phyloP scores from a whole-genome alignment of 495 filamentous ascomycete species.

The Penicillium pancosmium region DNA sequence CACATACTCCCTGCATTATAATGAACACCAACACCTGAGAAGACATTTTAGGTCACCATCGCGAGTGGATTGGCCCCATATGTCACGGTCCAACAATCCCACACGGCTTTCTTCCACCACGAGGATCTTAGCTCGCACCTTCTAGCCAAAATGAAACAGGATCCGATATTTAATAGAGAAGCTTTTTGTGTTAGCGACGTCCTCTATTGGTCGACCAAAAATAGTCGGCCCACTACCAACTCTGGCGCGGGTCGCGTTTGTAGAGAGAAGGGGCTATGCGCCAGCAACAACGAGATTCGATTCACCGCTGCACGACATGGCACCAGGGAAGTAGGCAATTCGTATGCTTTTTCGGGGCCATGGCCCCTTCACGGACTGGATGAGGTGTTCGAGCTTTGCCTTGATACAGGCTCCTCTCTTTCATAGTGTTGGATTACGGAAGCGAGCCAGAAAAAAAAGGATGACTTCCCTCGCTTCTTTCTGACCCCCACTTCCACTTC shows the following conservation, averaged over 20 bases:
- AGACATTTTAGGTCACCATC: not conserved
- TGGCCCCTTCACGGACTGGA: not conserved
- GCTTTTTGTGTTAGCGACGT: not conserved
- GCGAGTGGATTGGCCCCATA: not conserved
- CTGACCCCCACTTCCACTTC: no score
- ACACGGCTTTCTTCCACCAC: not conserved
- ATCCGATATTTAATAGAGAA: not conserved
- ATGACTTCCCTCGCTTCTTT: no score
- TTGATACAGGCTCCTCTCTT: not conserved
- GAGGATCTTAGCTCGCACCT: not conserved
- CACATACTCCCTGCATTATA: not conserved
- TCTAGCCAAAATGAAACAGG: not conserved
- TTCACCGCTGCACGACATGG: not conserved
- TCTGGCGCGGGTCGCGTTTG: not conserved
- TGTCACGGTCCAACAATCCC: not conserved
- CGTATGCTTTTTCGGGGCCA: not conserved
- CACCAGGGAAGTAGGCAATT: no score
- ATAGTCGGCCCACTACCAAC: conserved; percentile 1
- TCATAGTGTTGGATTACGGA: not conserved
- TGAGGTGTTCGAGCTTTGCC: not conserved
- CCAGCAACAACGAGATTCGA: not conserved
- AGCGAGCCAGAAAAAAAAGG: not conserved
- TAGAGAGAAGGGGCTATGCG: not conserved
- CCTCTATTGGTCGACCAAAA: not conserved
- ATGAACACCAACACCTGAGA: not conserved